Evolutionary conservation across 139 green algal species (phyloP), one percentile per base, ranked within the genome.

Genomic region (Tetratostichococcus sp.): DNA sequence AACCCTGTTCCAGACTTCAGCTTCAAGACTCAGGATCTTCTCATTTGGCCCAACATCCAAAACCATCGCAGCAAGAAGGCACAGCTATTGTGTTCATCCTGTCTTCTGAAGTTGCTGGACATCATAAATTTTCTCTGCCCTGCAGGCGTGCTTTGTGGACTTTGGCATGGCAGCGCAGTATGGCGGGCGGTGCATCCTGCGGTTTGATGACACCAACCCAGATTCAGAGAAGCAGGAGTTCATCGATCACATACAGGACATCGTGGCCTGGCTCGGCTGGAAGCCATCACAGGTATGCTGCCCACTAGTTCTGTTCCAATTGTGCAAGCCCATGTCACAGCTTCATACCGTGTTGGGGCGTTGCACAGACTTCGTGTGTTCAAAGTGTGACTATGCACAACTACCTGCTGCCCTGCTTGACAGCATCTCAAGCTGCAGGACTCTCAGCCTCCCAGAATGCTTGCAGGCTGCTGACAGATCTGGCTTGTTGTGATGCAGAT

Each of bases 191-290:
- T 99, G 96, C 89, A 95, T 93, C 84, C 86, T 99, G 73, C 86
- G 95, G 43, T 98, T 90, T 79, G 95, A 98, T 74, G 93, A 99
- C 87, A 99, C 96, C 70, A 99, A 99, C 88, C 96, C 96, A 0
- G 91, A 96, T 75, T 94, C 96, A 8, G 96, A 99, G 86, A 98
- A 98, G 86, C 83, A 91, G 81, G 95, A 99, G 86, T 99, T 97
- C 87, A 99, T 99, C 70, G 87, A 96, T 43, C 94, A 98, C 83
- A 98, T 99, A 74, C 84, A 97, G 84, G 91, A 98, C 71, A 98
- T 98, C 79, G 89, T 97, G 17, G 28, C 71, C 0, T 98, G 95
- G 96, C 90, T 98, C 83, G 95, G 95, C 19, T 98, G 95, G 93
- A 88, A 86, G 43, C 92, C 93, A 16, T 95, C 83, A 79, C 97